phyloP scores from a whole-genome alignment of 129 eudicot genomes.

The Flaveria ramosissima region DNA sequence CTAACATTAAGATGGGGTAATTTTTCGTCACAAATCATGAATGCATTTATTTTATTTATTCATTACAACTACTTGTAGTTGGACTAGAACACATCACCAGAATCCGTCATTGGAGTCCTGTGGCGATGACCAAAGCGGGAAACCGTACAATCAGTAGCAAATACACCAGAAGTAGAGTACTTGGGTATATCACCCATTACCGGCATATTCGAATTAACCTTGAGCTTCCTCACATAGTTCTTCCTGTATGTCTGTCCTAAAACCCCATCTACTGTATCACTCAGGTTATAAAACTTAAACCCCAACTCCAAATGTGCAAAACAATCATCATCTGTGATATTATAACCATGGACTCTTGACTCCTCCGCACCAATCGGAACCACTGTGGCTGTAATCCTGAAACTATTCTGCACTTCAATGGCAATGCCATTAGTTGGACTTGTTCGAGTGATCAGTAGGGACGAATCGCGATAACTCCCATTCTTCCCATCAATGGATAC shows the following conservation, averaged over 20 bases:
- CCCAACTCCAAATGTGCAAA: conserved; percentile 50
- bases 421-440: conserved; percentile 29
- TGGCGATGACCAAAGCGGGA: conserved; percentile 33
- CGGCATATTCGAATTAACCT: conserved; percentile 41
- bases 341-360: conserved; percentile 45
- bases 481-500: conserved; percentile 27
- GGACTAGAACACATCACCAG: conserved; percentile 4
- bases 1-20: no score
- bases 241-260: conserved; percentile 50
- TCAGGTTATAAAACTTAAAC: conserved; percentile 41
- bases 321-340: conserved; percentile 42
- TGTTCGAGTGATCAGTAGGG: conserved; percentile 35
- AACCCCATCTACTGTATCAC: conserved; percentile 42
- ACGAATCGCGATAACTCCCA: conserved; percentile 21
- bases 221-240: conserved; percentile 41
- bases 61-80: neutral
- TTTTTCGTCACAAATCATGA: no score
- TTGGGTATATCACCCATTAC: conserved; percentile 41
- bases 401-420: conserved; percentile 35
- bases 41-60: neutral
- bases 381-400: conserved; percentile 34
- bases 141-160: conserved; percentile 38
- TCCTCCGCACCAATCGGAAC: conserved; percentile 42
- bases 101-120: neutral
- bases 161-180: conserved; percentile 33